Evolutionary conservation across 768 basidiomycete genomes (phyloP).

Genomic region (Lepiota brunneoincarnata): DNA sequence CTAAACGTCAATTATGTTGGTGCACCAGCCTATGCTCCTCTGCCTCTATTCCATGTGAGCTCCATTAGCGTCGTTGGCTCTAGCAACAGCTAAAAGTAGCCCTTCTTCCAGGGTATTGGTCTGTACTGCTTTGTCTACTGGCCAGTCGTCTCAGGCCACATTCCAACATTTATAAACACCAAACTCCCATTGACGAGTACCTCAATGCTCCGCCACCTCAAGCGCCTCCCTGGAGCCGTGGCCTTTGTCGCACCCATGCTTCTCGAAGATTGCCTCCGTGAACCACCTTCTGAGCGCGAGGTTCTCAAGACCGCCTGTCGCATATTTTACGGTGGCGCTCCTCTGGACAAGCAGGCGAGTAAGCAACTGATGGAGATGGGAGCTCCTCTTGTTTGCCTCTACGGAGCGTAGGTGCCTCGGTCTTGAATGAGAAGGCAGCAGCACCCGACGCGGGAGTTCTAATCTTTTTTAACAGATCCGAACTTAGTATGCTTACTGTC

Average conservation of each 20-base stretch:
- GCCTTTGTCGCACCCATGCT: conserved; percentile 16
- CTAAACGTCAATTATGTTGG: conserved; percentile 9
- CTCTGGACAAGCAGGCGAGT: conserved; percentile 11
- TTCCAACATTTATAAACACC: conserved; percentile 10
- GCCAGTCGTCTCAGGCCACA: conserved; percentile 4
- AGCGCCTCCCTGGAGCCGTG: conserved; percentile 6
- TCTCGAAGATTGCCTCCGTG: conserved; percentile 16
- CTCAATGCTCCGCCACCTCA: conserved; percentile 15
- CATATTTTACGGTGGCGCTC: conserved; percentile 17
- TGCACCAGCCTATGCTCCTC: conserved; percentile 14
- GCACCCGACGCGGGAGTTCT: neutral
- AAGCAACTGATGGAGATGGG: conserved; percentile 7
- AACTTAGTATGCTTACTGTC: conserved; percentile 11
- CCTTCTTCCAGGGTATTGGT: conserved; percentile 13
- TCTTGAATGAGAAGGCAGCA: neutral
- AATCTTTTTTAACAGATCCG: conserved; percentile 14
- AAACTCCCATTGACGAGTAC: conserved; percentile 12
- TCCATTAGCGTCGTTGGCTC: neutral
- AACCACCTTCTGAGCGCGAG: neutral
- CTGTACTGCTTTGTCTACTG: conserved; percentile 12
- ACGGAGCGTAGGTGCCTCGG: conserved; percentile 6
- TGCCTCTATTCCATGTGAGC: conserved; percentile 21
- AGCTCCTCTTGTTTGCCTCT: conserved; percentile 2
- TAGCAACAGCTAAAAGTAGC: no score
- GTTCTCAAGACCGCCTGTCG: conserved; percentile 4